Evolutionary conservation across 495 filamentous ascomycete species (phyloP).

Genomic region (Zalerion maritima): DNA sequence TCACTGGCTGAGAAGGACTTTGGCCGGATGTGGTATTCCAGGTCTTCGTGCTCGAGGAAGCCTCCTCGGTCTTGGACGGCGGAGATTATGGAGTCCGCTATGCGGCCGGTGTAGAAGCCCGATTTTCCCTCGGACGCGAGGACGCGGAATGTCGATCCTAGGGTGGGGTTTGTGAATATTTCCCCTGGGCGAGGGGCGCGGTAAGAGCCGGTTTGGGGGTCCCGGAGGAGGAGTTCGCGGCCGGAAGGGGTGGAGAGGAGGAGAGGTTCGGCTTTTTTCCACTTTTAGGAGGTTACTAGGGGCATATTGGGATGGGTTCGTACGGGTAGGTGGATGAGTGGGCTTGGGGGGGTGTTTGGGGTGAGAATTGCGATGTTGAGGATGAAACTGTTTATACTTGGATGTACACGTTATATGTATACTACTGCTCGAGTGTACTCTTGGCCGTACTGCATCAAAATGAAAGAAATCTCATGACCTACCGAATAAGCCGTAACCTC

Average conservation of each 20-base stretch:
- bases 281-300: constrained; percentile 30
- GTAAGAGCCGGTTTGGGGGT: constrained; percentile 46
- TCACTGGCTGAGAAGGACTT: no score
- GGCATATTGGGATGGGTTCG: no score
- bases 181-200: constrained; percentile 71
- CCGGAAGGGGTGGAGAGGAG: constrained; percentile 69
- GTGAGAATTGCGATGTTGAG: constrained; percentile 6
- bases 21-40: constrained; percentile 59
- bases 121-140: constrained; percentile 70
- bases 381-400: constrained; percentile 12
- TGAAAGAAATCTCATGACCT: constrained; percentile 16
- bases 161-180: constrained; percentile 67
- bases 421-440: no score
- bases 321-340: neutral
- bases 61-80: constrained; percentile 66
- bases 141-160: constrained; percentile 69
- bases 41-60: constrained; percentile 62
- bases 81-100: constrained; percentile 67
- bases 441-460: no score
- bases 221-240: constrained; percentile 68
- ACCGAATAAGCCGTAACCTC: constrained; percentile 62
- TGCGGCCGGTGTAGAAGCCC: constrained; percentile 78
- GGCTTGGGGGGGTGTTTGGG: neutral
- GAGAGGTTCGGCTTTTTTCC: constrained; percentile 42
- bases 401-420: no score